Percentiles rank a stretch among this genome's conserved stretches.
Conservation (phyloP, 2,329 filamentous ascomycete genomes). For the Monosporascus sp. region DNA sequence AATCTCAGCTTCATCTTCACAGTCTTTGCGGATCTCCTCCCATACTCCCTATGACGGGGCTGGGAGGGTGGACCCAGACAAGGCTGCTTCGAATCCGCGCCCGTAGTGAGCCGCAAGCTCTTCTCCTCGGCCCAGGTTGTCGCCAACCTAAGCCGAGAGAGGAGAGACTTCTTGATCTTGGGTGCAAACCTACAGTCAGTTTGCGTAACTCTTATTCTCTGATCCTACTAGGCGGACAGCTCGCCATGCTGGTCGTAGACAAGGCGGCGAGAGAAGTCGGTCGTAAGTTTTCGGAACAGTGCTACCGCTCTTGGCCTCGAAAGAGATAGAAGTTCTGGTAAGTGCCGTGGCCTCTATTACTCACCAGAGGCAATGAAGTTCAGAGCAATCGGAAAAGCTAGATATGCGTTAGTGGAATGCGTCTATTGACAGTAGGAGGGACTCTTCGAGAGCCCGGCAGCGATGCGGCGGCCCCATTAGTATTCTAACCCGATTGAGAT, state of each 20-base stretch:
- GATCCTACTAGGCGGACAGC: conserved; percentile 6
- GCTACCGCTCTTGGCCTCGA: conserved; percentile 59
- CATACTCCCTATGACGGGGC: conserved; percentile 3
- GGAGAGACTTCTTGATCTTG: conserved; percentile 31
- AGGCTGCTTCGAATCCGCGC: conserved; percentile 58
- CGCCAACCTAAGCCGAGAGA: conserved; percentile 3
- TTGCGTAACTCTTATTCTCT: conserved; percentile 21
- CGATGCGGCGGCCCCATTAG: conserved; percentile 8
- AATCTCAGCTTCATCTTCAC: conserved; percentile 76
- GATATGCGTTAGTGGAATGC: conserved; percentile 24
- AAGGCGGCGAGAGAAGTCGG: neutral
- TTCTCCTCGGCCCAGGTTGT: conserved; percentile 11
- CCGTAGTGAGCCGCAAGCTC: conserved; percentile 74
- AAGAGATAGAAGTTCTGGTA: conserved; percentile 23
- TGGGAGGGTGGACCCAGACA: conserved; percentile 46
- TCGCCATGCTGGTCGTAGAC: neutral
- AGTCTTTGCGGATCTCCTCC: conserved; percentile 33
- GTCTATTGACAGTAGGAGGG: neutral
- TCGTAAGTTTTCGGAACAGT: conserved; percentile 22
- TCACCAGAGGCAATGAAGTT: conserved; percentile 92
- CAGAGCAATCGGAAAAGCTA: conserved; percentile 73
- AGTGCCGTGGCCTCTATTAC: conserved; percentile 42
- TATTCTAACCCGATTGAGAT: conserved; percentile 72
- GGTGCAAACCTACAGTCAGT: conserved; percentile 39
- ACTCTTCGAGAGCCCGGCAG: conserved; percentile 10